Conservation (phyloP, 352 stramenopile species). For the Pelagophyceae sp. region DNA sequence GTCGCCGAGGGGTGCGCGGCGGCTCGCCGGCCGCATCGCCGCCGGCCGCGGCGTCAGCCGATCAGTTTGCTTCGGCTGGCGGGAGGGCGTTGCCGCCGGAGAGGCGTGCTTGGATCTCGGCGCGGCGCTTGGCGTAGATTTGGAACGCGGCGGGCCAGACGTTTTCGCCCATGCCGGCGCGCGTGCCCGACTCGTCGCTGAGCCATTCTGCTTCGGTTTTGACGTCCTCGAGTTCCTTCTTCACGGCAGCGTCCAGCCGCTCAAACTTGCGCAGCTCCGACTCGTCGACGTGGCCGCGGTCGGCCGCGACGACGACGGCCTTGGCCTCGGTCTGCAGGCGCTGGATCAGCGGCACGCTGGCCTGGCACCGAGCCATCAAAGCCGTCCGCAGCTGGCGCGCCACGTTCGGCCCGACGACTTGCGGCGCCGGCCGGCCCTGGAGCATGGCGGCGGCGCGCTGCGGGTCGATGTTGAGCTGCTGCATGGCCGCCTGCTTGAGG, state of each 20-base stretch:
- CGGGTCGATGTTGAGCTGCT: neutral
- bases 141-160: constrained; percentile 13
- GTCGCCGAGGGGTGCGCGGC: too few relatives aligned
- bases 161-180: neutral
- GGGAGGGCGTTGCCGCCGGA: neutral
- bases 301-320: neutral
- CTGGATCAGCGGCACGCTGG: neutral
- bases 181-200: neutral
- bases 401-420: neutral
- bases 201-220: constrained; percentile 14
- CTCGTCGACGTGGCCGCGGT: constrained; percentile 5
- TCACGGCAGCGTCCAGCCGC: neutral
- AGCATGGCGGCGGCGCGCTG: neutral
- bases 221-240: neutral
- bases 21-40: too few relatives aligned
- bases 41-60: too few relatives aligned
- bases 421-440: neutral
- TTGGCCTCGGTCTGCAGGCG: constrained; percentile 6
- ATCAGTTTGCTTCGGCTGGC: too few relatives aligned
- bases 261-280: neutral
- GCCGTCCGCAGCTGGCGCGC: neutral
- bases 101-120: neutral
- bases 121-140: constrained; percentile 9
- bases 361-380: constrained; percentile 3
- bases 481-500: neutral